A percentile compares a stretch with the other conserved stretches of the same genome.
phyloP scores from a whole-genome alignment of 257 asterid genomes.

The Solanum etuberosum region DNA sequence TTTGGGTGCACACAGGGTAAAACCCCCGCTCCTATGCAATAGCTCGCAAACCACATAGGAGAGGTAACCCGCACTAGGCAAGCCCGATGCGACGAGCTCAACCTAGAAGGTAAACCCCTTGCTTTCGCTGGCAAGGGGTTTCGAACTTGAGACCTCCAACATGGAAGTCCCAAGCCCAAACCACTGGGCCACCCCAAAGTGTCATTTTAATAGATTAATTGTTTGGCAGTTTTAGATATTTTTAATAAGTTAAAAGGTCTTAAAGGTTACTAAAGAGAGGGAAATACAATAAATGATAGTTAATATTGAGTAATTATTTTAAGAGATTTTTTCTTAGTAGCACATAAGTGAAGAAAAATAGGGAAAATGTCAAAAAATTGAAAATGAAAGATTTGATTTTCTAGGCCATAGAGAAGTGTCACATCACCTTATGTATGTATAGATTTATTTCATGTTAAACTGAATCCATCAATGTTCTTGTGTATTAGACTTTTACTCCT shows the following conservation, averaged over 20 bases:
- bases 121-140: too few species aligned
- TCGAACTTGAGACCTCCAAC: too few species aligned
- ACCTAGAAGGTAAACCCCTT: too few species aligned
- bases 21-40: too few species aligned
- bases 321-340: not conserved
- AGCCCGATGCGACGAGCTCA: too few species aligned
- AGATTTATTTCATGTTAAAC: not conserved
- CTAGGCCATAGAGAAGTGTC: not conserved
- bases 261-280: not conserved
- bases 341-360: not conserved
- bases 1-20: too few species aligned
- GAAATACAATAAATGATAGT: not conserved
- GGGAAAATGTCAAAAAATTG: not conserved
- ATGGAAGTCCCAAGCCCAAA: too few species aligned
- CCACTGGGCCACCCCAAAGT: too few species aligned
- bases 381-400: not conserved
- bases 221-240: not conserved
- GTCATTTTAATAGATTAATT: not conserved
- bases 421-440: not conserved
- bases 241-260: not conserved
- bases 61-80: too few species aligned
- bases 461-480: not conserved
- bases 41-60: too few species aligned
- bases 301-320: not conserved
- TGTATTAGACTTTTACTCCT: not conserved